These are phyloP conservation scores for Rosa persica DNA, from an alignment of 306 rosid species.

Conservation along the genomic window DNA sequence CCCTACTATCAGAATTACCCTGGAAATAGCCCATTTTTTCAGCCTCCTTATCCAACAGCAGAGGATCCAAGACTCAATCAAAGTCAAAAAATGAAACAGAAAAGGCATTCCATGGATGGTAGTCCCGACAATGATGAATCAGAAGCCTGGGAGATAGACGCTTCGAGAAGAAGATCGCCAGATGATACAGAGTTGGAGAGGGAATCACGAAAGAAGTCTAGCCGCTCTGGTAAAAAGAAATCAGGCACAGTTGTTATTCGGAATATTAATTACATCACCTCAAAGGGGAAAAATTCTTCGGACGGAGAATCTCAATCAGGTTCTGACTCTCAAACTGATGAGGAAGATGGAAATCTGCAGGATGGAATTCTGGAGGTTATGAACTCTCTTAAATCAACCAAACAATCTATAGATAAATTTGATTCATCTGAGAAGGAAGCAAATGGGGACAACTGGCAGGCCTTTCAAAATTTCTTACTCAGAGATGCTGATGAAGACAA, in stretches of 20 bases:
- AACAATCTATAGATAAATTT: constrained; percentile 47
- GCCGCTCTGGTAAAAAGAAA: constrained; percentile 64
- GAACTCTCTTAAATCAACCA: constrained; percentile 48
- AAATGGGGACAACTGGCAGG: constrained; percentile 85
- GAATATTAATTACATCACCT: constrained; percentile 83
- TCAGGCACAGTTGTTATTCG: constrained; percentile 83
- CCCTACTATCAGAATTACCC: constrained; percentile 84
- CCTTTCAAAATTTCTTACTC: constrained; percentile 85
- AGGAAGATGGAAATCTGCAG: constrained; percentile 48
- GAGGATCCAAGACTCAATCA: constrained; percentile 62
- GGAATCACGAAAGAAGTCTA: constrained; percentile 55
- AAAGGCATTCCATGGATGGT: constrained; percentile 86
- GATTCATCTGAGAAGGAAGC: constrained; percentile 46
- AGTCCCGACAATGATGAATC: constrained; percentile 57
- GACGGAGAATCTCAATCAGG: constrained; percentile 63
- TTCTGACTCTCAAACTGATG: constrained; percentile 62
- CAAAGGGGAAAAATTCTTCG: constrained; percentile 61
- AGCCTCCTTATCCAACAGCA: constrained; percentile 62
- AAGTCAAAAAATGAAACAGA: constrained; percentile 54
- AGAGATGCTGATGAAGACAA: constrained; percentile 81
- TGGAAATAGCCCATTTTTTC: constrained; percentile 68
- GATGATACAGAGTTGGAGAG: constrained; percentile 61
- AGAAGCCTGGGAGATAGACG: constrained; percentile 56
- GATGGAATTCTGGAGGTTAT: constrained; percentile 21
- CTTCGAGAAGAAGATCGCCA: constrained; percentile 44